Percentiles rank a stretch among this genome's conserved stretches.
Evolutionary conservation across 371 early-diverging fungal species (phyloP).

Genomic region (Catenaria anguillulae): DNA sequence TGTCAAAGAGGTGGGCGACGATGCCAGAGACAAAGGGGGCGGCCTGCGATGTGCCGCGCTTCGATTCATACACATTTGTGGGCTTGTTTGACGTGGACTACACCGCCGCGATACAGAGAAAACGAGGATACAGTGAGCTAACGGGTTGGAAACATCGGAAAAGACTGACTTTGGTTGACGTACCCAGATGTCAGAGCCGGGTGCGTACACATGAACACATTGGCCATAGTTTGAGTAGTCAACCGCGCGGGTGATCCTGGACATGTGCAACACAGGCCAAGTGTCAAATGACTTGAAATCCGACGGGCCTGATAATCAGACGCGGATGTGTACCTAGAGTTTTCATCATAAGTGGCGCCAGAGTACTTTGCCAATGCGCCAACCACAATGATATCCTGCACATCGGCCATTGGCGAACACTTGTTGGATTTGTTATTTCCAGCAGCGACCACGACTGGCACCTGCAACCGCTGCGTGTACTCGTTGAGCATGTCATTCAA

Average conservation of each 20-base stretch:
- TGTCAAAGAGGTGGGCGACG: conserved; percentile 16
- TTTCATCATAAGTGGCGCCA: too few relatives aligned
- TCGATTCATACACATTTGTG: neutral
- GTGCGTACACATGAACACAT: too few relatives aligned
- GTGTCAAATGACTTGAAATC: too few relatives aligned
- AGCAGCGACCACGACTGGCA: conserved; percentile 25
- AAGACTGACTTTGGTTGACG: too few relatives aligned
- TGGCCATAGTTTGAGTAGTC: neutral
- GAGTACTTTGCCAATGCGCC: conserved; percentile 19
- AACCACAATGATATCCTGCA: conserved; percentile 12
- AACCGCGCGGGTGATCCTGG: too few relatives aligned
- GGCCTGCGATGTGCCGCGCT: conserved; percentile 31
- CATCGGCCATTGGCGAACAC: conserved; percentile 15
- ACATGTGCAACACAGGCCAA: too few relatives aligned
- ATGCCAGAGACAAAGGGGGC: conserved; percentile 31
- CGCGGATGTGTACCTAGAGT: too few relatives aligned
- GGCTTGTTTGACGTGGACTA: neutral
- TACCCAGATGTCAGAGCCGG: neutral
- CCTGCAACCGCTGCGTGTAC: conserved; percentile 9
- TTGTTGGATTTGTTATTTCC: conserved; percentile 25
- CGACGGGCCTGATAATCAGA: too few relatives aligned
- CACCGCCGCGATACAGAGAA: too few relatives aligned
- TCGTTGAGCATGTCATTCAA: conserved; percentile 5
- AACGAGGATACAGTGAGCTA: too few relatives aligned
- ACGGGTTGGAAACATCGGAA: too few relatives aligned